phyloP scores from a whole-genome alignment of 768 basidiomycete genomes.

The Rossbeevera mucosa region DNA sequence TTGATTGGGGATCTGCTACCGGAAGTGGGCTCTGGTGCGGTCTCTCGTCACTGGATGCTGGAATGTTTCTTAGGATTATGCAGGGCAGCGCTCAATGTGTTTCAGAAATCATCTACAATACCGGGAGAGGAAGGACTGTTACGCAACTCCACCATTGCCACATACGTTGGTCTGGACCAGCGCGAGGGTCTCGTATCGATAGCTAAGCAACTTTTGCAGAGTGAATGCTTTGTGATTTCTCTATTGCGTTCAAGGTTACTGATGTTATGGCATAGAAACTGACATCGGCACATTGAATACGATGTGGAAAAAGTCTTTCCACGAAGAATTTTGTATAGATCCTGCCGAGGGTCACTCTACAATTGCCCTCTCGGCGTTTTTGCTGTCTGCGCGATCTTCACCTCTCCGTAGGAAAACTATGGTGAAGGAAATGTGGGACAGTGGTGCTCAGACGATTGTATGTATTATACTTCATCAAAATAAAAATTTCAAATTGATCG shows the following conservation, averaged over 20 bases:
- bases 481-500: conserved; percentile 10
- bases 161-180: conserved; percentile 75
- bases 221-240: conserved; percentile 34
- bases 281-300: conserved; percentile 42
- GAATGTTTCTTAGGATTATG: conserved; percentile 10
- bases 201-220: conserved; percentile 56
- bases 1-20: conserved; percentile 83
- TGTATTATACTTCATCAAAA: not conserved
- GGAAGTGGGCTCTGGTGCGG: conserved; percentile 81
- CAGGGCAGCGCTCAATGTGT: conserved; percentile 67
- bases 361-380: conserved; percentile 82
- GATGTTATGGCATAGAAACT: conserved; percentile 38
- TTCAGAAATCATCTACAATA: conserved; percentile 40
- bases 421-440: conserved; percentile 86
- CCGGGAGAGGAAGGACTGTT: conserved; percentile 35
- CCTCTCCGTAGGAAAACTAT: conserved; percentile 57
- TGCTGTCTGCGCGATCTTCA: conserved; percentile 68
- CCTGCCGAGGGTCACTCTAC: conserved; percentile 44
- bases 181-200: conserved; percentile 65
- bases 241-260: conserved; percentile 5
- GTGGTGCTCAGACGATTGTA: conserved; percentile 82
- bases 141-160: conserved; percentile 47
- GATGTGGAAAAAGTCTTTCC: conserved; percentile 57
- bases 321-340: conserved; percentile 40
- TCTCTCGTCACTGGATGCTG: not conserved